Conservation (phyloP, 768 basidiomycete genomes). For the Sutorius australiensis region DNA sequence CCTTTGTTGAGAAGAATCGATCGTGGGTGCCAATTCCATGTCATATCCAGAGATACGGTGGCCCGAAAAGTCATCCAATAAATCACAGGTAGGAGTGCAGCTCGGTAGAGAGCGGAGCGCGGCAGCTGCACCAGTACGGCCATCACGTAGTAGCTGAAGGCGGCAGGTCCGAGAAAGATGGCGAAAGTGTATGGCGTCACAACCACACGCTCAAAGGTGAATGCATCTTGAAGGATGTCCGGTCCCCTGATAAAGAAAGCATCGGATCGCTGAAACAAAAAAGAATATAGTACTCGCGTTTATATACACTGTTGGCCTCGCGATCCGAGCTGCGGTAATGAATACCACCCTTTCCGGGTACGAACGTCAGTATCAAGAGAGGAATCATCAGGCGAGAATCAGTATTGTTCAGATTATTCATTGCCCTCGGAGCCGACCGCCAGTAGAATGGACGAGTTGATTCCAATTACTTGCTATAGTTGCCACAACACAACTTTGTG, state of each 20-base stretch:
- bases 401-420: too few species aligned
- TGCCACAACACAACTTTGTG: too few species aligned
- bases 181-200: slow-evolving; percentile 29
- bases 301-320: too few species aligned
- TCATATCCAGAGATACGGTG: slow-evolving; percentile 26
- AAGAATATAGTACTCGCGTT: too few species aligned
- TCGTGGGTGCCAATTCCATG: slow-evolving; percentile 10
- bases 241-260: slow-evolving; percentile 1
- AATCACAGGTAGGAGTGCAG: slow-evolving; percentile 48
- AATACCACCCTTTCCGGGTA: not conserved
- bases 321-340: not conserved
- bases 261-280: not conserved
- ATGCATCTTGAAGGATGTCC: slow-evolving; percentile 6
- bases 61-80: slow-evolving; percentile 43
- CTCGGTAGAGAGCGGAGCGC: slow-evolving; percentile 39
- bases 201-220: slow-evolving; percentile 10
- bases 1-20: slow-evolving; percentile 17
- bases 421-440: too few species aligned
- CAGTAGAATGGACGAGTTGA: too few species aligned
- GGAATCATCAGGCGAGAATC: too few species aligned
- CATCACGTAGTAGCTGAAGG: slow-evolving; percentile 46
- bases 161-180: slow-evolving; percentile 39
- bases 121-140: slow-evolving; percentile 52
- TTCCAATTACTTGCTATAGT: too few species aligned
- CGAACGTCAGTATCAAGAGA: too few species aligned